These are phyloP conservation scores for Cardiosporidium cionae DNA, from an alignment of 169 alveolate species.

Conservation along the genomic window DNA sequence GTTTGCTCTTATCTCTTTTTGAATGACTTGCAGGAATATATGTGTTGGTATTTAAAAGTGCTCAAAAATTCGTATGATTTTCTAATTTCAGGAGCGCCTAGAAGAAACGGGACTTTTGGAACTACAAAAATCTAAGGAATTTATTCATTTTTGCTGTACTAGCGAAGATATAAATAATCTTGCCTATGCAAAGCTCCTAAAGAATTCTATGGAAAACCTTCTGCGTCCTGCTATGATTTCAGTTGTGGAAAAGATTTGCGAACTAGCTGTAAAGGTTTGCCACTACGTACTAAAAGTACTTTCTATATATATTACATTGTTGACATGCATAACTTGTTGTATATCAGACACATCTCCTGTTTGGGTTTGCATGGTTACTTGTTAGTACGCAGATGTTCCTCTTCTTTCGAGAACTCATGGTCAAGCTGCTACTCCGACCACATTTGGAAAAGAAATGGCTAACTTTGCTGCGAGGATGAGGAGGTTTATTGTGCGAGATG, in stretches of 20 bases:
- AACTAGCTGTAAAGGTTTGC: not conserved
- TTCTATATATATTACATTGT: too few relatives aligned
- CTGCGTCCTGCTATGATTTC: constrained; percentile 4
- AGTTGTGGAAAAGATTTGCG: not conserved
- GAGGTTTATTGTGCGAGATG: constrained; percentile 18
- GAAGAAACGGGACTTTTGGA: not conserved
- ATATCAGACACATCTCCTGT: too few relatives aligned
- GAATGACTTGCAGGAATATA: too few relatives aligned
- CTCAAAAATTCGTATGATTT: too few relatives aligned
- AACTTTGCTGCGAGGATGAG: not conserved
- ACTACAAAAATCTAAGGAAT: not conserved
- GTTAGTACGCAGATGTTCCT: constrained; percentile 68
- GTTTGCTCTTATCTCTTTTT: not conserved
- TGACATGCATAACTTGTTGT: too few relatives aligned
- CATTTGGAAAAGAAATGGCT: constrained; percentile 72
- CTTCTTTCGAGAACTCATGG: constrained; percentile 92
- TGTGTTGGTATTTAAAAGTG: too few relatives aligned
- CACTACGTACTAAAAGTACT: not conserved
- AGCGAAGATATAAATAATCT: constrained; percentile 90
- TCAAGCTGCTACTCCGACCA: constrained; percentile 92
- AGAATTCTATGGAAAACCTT: not conserved
- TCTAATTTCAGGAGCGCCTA: not conserved
- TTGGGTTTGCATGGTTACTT: not conserved
- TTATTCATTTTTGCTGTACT: constrained; percentile 50
- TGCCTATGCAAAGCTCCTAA: constrained; percentile 74